Evolutionary conservation across 2,329 filamentous ascomycete species (phyloP), one percentile per base, ranked within the genome.

Genomic region (Cordyceps tenuipes): DNA sequence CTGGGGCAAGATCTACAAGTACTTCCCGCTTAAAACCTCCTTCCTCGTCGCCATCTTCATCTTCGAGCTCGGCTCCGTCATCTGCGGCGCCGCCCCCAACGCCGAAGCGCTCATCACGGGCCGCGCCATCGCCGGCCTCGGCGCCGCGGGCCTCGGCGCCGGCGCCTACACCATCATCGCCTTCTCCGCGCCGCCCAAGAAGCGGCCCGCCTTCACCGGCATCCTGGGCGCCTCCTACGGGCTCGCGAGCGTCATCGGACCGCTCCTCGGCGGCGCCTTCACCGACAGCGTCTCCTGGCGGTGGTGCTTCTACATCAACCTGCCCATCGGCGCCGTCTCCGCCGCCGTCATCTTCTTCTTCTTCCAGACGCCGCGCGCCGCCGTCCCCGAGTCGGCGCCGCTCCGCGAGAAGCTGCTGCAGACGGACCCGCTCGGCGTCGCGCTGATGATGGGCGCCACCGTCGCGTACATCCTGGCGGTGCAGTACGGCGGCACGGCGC

Each of bases 11-110:
- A 69, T 68, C 3, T 75, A 73, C 66, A 74, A 71, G 62, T 79
- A 77, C 66, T 81, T 81, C 63, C 68, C 74, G 17, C 71, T 81
- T 60, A 73, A 72, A 62, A 72, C 72, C 57, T 72, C 71, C 3
- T 82, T 77, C 64, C 68, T 81, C 1, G 50, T 63, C 1, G 67
- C 70, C 1, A 69, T 83, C n/a, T 59, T 72, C 46, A 68, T 81
- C 34, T 79, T 83, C 52, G 78, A 81, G 63, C 48, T 80, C 0
- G 79, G 80, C 15, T 75, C 71, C 15, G 65, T 80, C 9, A 71
- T 82, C 51, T 82, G 79, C 62, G 67, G 51, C 19, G 62, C 57
- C 17, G 62, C 62, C 0, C 71, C 73, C 54, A 70, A 72, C 61
- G 75, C 76, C 46, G 71, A 69, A 21, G 68, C 76, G 26, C 72